phyloP scores from a whole-genome alignment of 1,284 basidiomycete genomes.

The Cryptococcus sp. region DNA sequence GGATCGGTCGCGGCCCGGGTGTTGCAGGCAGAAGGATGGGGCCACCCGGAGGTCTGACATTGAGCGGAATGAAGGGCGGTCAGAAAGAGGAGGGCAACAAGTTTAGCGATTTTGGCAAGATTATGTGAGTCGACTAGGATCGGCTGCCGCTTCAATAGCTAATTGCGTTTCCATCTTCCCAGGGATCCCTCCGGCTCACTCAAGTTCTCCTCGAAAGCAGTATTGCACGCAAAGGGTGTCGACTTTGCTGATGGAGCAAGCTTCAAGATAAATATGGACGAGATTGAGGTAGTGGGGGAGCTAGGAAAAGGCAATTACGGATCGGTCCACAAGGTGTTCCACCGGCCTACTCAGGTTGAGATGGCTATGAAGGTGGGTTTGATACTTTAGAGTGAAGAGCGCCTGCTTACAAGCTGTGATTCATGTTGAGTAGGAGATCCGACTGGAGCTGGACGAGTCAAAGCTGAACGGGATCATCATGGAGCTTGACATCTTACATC shows the following conservation, averaged over 20 bases:
- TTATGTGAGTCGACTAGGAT: conserved; percentile 67
- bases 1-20: conserved; percentile 37
- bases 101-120: conserved; percentile 90
- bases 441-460: conserved; percentile 91
- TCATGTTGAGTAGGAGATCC: conserved; percentile 75
- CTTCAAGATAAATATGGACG: conserved; percentile 94
- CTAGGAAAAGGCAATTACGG: conserved; percentile 96
- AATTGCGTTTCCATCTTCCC: not conserved
- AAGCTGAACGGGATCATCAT: conserved; percentile 96
- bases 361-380: conserved; percentile 95
- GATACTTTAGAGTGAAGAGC: not conserved
- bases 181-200: conserved; percentile 93
- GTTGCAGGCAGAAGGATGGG: conserved; percentile 40
- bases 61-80: conserved; percentile 47
- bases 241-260: conserved; percentile 92
- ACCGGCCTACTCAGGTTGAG: conserved; percentile 88
- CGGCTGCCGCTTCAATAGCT: not conserved
- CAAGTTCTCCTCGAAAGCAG: conserved; percentile 90
- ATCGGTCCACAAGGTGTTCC: conserved; percentile 91
- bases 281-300: conserved; percentile 88
- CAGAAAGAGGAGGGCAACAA: conserved; percentile 36
- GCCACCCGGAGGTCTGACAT: conserved; percentile 49
- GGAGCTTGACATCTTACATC: conserved; percentile 96
- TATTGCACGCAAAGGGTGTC: conserved; percentile 88
- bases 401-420: not conserved